Evolutionary conservation across 2,329 filamentous ascomycete species (phyloP).

Genomic region (Colletotrichum falcatum): DNA sequence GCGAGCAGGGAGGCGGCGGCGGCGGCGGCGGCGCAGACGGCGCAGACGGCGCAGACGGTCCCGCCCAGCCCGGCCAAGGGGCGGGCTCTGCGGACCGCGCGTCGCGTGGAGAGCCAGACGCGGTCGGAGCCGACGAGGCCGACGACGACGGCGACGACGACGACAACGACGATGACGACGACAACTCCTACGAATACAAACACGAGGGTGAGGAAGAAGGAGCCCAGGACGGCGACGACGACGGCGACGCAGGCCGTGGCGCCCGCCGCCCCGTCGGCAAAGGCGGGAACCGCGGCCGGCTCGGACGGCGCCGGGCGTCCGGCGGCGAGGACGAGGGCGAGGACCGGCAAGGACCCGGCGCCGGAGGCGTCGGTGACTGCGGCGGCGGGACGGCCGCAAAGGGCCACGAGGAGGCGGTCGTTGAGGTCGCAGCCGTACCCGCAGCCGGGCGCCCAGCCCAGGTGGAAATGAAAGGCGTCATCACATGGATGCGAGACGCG

Average conservation of each 20-base stretch:
- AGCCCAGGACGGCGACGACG: conserved; percentile 3
- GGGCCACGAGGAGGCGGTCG: conserved; percentile 24
- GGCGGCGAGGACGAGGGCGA: conserved; percentile 1
- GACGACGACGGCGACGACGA: background rate
- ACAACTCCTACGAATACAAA: too few species aligned
- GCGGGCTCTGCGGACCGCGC: conserved; percentile 10
- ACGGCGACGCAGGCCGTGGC: too few species aligned
- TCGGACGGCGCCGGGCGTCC: conserved; percentile 13
- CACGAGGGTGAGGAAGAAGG: conserved; percentile 32
- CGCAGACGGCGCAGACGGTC: too few species aligned
- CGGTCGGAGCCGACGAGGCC: conserved; percentile 23
- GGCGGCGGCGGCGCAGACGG: background rate
- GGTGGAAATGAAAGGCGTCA: conserved; percentile 22
- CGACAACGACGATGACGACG: background rate
- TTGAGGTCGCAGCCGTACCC: conserved; percentile 30
- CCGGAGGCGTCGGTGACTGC: background rate
- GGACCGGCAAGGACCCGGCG: background rate
- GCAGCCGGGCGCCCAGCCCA: conserved; percentile 16
- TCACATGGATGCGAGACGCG: background rate
- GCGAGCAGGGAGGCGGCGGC: background rate
- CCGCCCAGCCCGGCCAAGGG: background rate
- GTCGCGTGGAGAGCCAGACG: conserved; percentile 38
- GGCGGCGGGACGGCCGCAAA: conserved; percentile 23
- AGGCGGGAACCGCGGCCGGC: background rate
- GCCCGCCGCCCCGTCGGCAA: background rate